Evolutionary conservation across 2,329 filamentous ascomycete species (phyloP).

Genomic region (Neobulgaria alba): DNA sequence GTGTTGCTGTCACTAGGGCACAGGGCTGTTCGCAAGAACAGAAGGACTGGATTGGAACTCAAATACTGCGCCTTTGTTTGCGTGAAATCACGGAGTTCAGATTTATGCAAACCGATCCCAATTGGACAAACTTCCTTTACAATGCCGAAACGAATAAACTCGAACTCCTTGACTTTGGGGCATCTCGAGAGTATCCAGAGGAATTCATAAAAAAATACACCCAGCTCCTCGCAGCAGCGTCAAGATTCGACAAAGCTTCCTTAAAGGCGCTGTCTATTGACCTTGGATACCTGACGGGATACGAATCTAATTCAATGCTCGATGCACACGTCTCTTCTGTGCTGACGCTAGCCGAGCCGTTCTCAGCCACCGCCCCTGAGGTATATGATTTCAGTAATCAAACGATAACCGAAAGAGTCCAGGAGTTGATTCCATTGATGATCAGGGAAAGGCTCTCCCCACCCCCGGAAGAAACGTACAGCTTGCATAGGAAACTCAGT

Average conservation of each 20-base stretch:
- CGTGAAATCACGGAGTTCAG: conserved; percentile 89
- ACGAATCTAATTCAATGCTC: conserved; percentile 78
- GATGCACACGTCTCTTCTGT: conserved; percentile 86
- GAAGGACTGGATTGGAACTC: conserved; percentile 91
- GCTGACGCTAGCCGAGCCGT: conserved; percentile 86
- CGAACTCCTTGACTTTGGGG: conserved; percentile 92
- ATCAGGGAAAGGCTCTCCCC: conserved; percentile 78
- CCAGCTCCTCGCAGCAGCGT: conserved; percentile 69
- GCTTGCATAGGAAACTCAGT: conserved; percentile 86
- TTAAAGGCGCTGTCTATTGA: conserved; percentile 62
- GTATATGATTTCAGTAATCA: conserved; percentile 90
- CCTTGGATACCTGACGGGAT: conserved; percentile 86
- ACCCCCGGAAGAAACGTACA: conserved; percentile 96
- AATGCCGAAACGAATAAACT: conserved; percentile 64
- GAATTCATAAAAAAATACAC: conserved; percentile 76
- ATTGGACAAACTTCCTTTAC: conserved; percentile 99
- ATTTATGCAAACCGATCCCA: conserved; percentile 99
- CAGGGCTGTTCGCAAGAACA: conserved; percentile 69
- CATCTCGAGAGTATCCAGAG: conserved; percentile 74
- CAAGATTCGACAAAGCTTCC: conserved; percentile 53
- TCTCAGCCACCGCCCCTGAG: conserved; percentile 64
- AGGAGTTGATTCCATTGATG: conserved; percentile 86
- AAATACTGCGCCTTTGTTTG: conserved; percentile 84
- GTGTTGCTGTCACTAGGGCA: conserved; percentile 76
- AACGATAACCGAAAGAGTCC: conserved; percentile 92